Percentiles rank a stretch among this genome's conserved stretches.
phyloP scores from a whole-genome alignment of 1,284 basidiomycete species.

The Cryptococcus sp. region DNA sequence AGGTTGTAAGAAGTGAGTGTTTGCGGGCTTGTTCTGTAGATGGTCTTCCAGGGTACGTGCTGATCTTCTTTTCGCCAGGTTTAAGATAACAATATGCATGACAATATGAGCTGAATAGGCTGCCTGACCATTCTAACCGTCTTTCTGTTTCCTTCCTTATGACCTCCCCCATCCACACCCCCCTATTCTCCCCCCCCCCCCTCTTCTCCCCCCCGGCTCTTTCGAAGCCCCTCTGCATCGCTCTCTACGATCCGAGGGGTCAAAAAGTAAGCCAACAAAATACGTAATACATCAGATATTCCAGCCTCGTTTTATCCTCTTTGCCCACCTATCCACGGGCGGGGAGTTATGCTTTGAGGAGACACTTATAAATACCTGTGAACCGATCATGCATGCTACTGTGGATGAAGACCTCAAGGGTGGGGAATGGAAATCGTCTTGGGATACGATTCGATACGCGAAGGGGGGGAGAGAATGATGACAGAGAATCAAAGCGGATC shows the following conservation, averaged over 20 bases:
- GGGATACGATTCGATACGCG: no score
- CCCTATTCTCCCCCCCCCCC: not conserved
- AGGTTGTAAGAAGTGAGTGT: constrained; percentile 55
- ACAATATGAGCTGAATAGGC: not conserved
- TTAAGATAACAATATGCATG: not conserved
- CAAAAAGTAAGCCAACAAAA: constrained; percentile 46
- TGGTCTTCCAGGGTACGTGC: no score
- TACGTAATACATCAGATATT: constrained; percentile 11
- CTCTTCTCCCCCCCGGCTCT: constrained; percentile 33
- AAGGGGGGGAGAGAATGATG: no score
- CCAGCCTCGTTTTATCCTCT: constrained; percentile 42
- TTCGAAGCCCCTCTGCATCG: constrained; percentile 49
- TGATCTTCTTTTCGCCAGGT: not conserved
- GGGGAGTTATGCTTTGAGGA: constrained; percentile 46
- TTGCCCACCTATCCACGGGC: constrained; percentile 15
- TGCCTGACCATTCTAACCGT: not conserved
- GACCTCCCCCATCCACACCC: not conserved
- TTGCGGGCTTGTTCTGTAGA: not conserved
- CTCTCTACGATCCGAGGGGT: constrained; percentile 41
- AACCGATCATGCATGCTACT: constrained; percentile 9
- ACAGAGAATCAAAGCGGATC: no score
- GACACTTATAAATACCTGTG: constrained; percentile 20
- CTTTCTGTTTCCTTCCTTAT: not conserved
- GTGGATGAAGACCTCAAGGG: no score
- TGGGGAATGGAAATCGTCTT: no score